These are phyloP conservation scores for Cytospora schulzeri DNA, from an alignment of 2,329 filamentous ascomycete species.

Conservation along the genomic window DNA sequence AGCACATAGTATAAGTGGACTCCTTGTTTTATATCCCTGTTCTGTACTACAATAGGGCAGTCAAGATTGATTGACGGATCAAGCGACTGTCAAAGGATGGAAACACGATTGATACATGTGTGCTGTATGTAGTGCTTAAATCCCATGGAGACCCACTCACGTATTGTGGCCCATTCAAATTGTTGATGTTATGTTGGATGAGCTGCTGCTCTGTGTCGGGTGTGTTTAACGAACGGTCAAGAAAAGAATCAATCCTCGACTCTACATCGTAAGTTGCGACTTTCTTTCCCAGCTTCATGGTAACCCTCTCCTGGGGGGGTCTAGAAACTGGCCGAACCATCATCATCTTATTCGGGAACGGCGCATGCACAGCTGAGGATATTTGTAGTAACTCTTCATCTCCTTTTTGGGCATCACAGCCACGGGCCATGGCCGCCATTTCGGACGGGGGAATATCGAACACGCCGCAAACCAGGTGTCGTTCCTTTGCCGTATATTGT, in stretches of 20 bases:
- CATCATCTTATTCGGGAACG: slow-evolving; percentile 19
- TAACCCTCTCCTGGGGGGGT: neutral
- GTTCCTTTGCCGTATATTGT: neutral
- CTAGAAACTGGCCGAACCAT: slow-evolving; percentile 14
- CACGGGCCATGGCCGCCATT: slow-evolving; percentile 6
- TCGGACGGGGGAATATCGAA: slow-evolving; percentile 4
- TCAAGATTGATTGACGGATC: neutral
- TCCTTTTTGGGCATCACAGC: slow-evolving; percentile 9
- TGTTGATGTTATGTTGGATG: neutral
- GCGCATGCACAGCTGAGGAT: slow-evolving; percentile 14
- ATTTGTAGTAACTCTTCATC: slow-evolving; percentile 21
- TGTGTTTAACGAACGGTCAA: neutral
- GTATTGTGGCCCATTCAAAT: neutral
- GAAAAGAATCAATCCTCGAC: too few species aligned
- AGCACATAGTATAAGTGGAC: too few species aligned
- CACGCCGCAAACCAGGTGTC: neutral
- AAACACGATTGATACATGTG: neutral
- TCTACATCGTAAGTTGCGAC: neutral
- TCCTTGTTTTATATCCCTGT: too few species aligned
- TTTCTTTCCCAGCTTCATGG: neutral
- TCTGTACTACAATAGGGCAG: too few species aligned
- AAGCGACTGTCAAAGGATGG: neutral
- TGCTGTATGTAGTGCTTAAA: neutral
- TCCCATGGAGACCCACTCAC: neutral
- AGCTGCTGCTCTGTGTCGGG: neutral